Base-by-base conservation (phyloP, 1,284 basidiomycete genomes). In the Neolentinus lepideus region DNA sequence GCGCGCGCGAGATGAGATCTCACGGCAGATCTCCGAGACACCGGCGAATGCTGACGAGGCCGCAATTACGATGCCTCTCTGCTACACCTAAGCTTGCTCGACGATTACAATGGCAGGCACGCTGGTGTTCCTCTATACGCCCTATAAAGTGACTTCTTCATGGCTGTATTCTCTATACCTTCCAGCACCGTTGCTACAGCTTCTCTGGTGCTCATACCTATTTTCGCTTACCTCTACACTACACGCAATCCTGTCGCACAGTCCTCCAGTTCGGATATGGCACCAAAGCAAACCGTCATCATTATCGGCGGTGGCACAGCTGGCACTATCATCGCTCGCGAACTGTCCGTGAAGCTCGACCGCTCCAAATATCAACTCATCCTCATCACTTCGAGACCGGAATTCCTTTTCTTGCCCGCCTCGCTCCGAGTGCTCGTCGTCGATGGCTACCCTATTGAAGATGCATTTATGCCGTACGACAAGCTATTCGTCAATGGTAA, bases 401-500 rank as follows among this genome's bases (percentile, higher is more conserved):
- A 65, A 62, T 64, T 61, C 53, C 54, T 73, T 26, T 64, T 68
- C 56, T 62, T 70, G 46, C 64, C 71, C 22, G 70, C 71, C 10
- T 54, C 56, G 56, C 59, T 71, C 27, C 71, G 74, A 54, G 60
- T 72, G 60, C 60, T 64, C 46, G 71, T 71, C 55, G 64, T 70
- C 16, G 51, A 61, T 2, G 66, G 65, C 38, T 29, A 58, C 62
- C 21, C 66, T 74, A 38, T 71, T 71, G 57, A 66, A 74, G 22
- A 57, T 51, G 19, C 66, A 63, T 64, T 74, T 52, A 64, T 74
- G 43, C 69, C 72, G 2, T 75, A 67, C 63, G 79, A 83, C 64
- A 70, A 70, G 57, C 62, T 82, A 31, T 78, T 79, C 62, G 61
- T 67, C 45, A 71, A 75, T 16, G 71, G 70, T 21, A 78, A 77